These are phyloP conservation scores for Coemansia furcata DNA, from an alignment of 192 early-diverging fungal genomes.

Conservation along the genomic window DNA sequence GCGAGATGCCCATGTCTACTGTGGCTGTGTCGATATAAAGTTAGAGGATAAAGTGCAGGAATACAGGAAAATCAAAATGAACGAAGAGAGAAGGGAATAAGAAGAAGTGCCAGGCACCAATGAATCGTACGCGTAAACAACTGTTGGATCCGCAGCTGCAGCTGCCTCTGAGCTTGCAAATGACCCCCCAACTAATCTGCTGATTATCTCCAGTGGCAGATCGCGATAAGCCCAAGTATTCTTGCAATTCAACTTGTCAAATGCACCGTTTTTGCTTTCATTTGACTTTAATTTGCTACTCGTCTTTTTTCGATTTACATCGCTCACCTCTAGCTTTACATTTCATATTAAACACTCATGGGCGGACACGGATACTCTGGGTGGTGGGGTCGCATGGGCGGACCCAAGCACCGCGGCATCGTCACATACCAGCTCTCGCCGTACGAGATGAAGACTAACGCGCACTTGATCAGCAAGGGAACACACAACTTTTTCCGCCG, in stretches of 20 bases:
- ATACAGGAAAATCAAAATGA: not conserved
- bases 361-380: slow-evolving; percentile 48
- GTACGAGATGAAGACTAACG: slow-evolving; percentile 50
- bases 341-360: slow-evolving; percentile 7
- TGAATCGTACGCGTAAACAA: too few species aligned
- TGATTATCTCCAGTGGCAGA: not conserved
- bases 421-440: slow-evolving; percentile 50
- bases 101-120: not conserved
- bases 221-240: not conserved
- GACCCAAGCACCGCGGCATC: slow-evolving; percentile 46
- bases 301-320: too few species aligned
- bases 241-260: not conserved
- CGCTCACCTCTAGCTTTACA: not conserved
- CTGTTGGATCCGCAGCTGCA: too few species aligned
- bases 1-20: not conserved
- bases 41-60: not conserved
- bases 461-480: slow-evolving; percentile 46
- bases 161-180: too few species aligned
- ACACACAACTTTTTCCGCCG: slow-evolving; percentile 50
- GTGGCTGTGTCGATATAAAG: not conserved
- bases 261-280: not conserved
- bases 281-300: not conserved
- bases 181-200: not conserved
- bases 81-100: not conserved
- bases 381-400: slow-evolving; percentile 48